phyloP scores from a whole-genome alignment of 2,329 filamentous ascomycete species.

The Paracoccidioides brasiliensis region DNA sequence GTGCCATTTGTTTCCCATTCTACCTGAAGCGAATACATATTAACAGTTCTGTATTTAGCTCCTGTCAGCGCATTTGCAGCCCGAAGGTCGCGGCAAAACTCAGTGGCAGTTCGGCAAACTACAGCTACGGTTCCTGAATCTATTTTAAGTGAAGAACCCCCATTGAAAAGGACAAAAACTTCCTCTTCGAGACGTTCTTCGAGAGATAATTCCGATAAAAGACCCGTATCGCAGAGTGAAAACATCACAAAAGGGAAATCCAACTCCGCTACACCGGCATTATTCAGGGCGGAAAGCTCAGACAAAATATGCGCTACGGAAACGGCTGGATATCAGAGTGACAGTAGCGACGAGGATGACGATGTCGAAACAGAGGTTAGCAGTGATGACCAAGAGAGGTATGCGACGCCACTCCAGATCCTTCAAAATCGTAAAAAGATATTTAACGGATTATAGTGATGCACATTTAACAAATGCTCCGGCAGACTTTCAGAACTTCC shows the following conservation, averaged over 20 bases:
- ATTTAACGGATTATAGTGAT: conserved; percentile 14
- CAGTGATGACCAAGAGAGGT: conserved; percentile 3
- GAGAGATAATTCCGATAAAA: conserved; percentile 8
- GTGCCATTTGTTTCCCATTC: background rate
- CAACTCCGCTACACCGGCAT: conserved; percentile 3
- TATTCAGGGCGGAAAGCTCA: conserved; percentile 9
- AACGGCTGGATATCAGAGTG: background rate
- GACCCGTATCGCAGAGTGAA: background rate
- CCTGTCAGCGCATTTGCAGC: conserved; percentile 31
- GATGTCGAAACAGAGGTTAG: background rate
- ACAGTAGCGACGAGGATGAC: conserved; percentile 1
- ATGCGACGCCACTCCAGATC: background rate
- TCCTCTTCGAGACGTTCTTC: conserved; percentile 14
- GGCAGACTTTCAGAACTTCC: conserved; percentile 25
- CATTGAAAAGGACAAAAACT: conserved; percentile 22
- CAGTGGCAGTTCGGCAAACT: conserved; percentile 18
- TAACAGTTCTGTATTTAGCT: conserved; percentile 1
- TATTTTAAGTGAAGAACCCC: conserved; percentile 19
- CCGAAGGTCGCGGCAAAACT: conserved; percentile 26
- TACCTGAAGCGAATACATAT: background rate
- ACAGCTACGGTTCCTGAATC: conserved; percentile 12
- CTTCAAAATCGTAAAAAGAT: background rate
- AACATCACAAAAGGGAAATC: background rate
- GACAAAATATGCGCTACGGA: background rate
- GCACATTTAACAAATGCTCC: conserved; percentile 21